Conservation (phyloP, 1,284 basidiomycete species). For the Boletus smithii region DNA sequence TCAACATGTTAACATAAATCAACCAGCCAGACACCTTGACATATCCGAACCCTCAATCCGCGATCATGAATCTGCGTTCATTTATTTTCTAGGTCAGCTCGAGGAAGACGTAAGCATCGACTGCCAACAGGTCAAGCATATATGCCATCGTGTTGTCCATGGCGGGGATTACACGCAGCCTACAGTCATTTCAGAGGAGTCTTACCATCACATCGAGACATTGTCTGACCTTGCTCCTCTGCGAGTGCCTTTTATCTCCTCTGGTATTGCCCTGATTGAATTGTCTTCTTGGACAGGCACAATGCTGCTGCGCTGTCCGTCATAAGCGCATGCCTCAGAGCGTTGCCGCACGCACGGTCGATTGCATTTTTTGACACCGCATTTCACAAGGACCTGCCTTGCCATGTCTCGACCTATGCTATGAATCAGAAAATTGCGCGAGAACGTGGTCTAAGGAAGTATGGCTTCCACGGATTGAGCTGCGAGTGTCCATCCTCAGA, state of each 20-base stretch:
- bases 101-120: conserved; percentile 44
- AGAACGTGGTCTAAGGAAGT: conserved; percentile 72
- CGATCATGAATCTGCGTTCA: conserved; percentile 64
- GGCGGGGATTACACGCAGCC: conserved; percentile 73
- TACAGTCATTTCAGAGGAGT: conserved; percentile 61
- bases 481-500: conserved; percentile 40
- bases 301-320: conserved; percentile 61
- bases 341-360: conserved; percentile 59
- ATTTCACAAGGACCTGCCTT: conserved; percentile 76
- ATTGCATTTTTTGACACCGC: conserved; percentile 82
- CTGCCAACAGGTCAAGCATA: conserved; percentile 44
- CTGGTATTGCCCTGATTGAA: not conserved
- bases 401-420: conserved; percentile 73
- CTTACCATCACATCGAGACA: conserved; percentile 66
- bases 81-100: conserved; percentile 55
- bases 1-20: conserved; percentile 28
- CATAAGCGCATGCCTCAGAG: conserved; percentile 57
- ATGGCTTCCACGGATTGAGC: conserved; percentile 84
- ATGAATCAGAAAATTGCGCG: conserved; percentile 63
- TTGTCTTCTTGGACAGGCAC: conserved; percentile 40
- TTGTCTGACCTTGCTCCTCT: conserved; percentile 79
- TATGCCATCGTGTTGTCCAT: conserved; percentile 79
- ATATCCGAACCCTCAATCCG: conserved; percentile 43
- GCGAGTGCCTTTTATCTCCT: conserved; percentile 40
- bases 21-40: conserved; percentile 19